Conservation (phyloP, 345 rosid species). For the Reutealis trisperma region DNA sequence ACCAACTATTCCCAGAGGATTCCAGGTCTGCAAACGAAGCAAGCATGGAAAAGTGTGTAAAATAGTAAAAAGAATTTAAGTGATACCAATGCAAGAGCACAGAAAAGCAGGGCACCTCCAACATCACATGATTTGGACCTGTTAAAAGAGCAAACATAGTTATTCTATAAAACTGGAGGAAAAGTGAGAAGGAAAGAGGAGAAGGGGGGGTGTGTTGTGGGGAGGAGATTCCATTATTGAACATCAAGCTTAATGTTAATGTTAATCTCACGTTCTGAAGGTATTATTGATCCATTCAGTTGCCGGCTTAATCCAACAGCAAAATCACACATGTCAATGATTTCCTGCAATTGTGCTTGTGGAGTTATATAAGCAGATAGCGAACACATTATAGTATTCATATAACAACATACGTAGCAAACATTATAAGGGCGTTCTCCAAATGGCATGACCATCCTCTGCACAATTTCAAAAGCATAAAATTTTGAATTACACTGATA, state of each 20-base stretch:
- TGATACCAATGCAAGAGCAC: conserved; percentile 13
- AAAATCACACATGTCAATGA: conserved; percentile 98
- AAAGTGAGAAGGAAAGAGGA: too few relatives aligned
- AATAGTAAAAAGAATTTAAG: neutral
- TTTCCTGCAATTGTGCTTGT: conserved; percentile 59
- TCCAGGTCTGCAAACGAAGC: conserved; percentile 72
- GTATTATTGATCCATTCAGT: conserved; percentile 87
- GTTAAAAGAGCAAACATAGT: conserved; percentile 34
- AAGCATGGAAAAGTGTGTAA: conserved; percentile 21
- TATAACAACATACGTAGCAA: neutral
- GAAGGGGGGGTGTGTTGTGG: too few relatives aligned
- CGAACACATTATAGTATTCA: neutral
- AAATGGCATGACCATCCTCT: neutral
- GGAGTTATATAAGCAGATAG: neutral
- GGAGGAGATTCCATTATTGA: neutral
- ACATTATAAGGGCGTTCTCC: neutral
- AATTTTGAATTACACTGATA: conserved; percentile 10
- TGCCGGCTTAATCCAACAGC: conserved; percentile 94
- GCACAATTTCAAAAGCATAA: neutral
- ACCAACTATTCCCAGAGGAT: conserved; percentile 96
- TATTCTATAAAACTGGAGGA: conserved; percentile 8
- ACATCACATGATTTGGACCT: conserved; percentile 97
- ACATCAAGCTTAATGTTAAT: neutral
- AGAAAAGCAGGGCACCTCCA: conserved; percentile 62
- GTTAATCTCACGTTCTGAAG: conserved; percentile 89